Evolutionary conservation across 2,329 filamentous ascomycete species (phyloP).

Genomic region (Aureobasidium sp.): DNA sequence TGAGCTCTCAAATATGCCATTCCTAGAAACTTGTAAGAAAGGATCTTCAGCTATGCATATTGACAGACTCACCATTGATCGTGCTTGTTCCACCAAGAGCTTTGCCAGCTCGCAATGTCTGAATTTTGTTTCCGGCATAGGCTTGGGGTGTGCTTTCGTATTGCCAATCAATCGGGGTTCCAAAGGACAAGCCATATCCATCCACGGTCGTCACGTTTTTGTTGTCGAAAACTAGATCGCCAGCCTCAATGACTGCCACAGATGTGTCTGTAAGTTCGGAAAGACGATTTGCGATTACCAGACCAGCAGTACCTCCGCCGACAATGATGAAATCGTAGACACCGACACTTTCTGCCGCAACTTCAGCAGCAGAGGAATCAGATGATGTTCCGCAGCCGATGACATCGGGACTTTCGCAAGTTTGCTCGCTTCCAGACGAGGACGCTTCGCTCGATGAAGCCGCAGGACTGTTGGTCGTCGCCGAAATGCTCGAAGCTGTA

Average conservation of each 20-base stretch:
- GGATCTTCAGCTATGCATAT: no score
- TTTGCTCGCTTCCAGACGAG: neutral
- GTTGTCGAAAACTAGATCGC: neutral
- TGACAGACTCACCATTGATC: constrained; percentile 26
- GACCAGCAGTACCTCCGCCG: constrained; percentile 77
- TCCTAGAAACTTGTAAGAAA: neutral
- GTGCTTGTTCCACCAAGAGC: constrained; percentile 32
- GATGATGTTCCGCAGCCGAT: neutral
- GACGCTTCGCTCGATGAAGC: neutral
- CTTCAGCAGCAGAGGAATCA: neutral
- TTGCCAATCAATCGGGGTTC: constrained; percentile 2
- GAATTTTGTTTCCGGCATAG: neutral
- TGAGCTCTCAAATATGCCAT: constrained; percentile 9
- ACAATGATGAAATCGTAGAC: constrained; percentile 76
- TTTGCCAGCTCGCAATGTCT: constrained; percentile 22
- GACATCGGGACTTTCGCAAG: neutral
- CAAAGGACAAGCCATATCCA: neutral
- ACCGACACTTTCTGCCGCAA: neutral
- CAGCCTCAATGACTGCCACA: constrained; percentile 7
- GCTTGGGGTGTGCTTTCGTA: constrained; percentile 41
- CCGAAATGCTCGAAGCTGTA: neutral
- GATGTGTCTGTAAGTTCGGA: constrained; percentile 57
- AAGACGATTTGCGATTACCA: constrained; percentile 71
- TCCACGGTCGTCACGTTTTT: neutral
- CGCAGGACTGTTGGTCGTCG: neutral